Base-by-base conservation (phyloP, 345 rosid genomes). In the Bruguiera sexangula region DNA sequence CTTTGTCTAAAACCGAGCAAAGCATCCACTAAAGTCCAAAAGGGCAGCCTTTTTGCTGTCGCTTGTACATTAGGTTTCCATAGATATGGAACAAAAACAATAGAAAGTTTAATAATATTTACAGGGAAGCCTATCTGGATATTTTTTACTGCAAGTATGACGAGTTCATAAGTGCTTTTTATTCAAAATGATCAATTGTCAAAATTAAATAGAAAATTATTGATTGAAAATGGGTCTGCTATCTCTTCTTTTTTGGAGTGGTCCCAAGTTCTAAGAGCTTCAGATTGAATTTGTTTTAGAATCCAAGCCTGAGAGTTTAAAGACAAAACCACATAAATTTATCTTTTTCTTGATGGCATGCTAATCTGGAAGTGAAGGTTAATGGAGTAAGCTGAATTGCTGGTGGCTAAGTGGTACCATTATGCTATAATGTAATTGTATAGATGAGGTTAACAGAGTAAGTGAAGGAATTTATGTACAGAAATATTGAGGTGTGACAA, bases 11-110 rank as follows among this genome's bases (percentile, higher is more conserved):
- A 71, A 20, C 43, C 8, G 39, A 64, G 71, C 50, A 60, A 46
- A 62, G 68, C 52, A 70, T 62, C 58, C 63, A 65, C 75, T 60
- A 4, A 31, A 55, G n/a, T 48, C 15, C 22, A 63, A 22, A 64
- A 48, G 16, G 69, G 46, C 13, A 19, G 31, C 62, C 65, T 61
- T 36, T 59, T 64, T 50, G 62, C 31, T n/a, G 50, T 36, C 65
- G 29, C 58, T 65, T 18, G 30, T 31, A 29, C 60, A 66, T 37
- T 22, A 69, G 73, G 63, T 20, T 51, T 63, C 34, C 32, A 43
- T 4, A 68, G 36, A 39, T 52, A 22, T 56, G 24, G 20, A 57
- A 46, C 51, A 51, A 24, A 18, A 60, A 0, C 50, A 43, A 20
- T 24, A 10, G 34, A 11, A 68, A 55, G 46, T 56, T 62, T 39